A percentile compares a stretch with the other conserved stretches of the same genome.
These are phyloP conservation scores for Tolypocladium tropicale DNA, from an alignment of 2,329 filamentous ascomycete species.

Conservation along the genomic window DNA sequence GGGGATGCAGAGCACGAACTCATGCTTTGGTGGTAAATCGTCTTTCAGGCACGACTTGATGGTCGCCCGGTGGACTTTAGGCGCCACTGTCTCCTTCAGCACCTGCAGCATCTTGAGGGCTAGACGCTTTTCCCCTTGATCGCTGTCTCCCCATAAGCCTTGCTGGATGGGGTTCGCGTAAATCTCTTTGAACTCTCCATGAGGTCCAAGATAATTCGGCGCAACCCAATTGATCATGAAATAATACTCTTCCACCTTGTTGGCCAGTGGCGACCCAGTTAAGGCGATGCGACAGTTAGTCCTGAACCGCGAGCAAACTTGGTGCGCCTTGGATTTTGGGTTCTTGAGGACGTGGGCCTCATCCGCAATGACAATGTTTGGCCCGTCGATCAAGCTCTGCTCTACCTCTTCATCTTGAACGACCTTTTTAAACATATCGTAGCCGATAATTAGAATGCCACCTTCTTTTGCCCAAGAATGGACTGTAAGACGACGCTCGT, in stretches of 20 bases:
- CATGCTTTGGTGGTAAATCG: slow-evolving; percentile 63
- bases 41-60: slow-evolving; percentile 52
- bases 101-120: slow-evolving; percentile 59
- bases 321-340: slow-evolving; percentile 36
- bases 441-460: slow-evolving; percentile 70
- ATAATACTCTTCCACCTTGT: slow-evolving; percentile 76
- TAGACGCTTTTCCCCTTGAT: slow-evolving; percentile 38
- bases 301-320: slow-evolving; percentile 46
- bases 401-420: slow-evolving; percentile 20
- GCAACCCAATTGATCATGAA: slow-evolving; percentile 84
- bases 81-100: slow-evolving; percentile 60
- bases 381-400: slow-evolving; percentile 43
- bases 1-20: slow-evolving; percentile 70
- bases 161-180: slow-evolving; percentile 64
- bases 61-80: slow-evolving; percentile 69
- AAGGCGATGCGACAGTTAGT: slow-evolving; percentile 69
- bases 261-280: slow-evolving; percentile 78
- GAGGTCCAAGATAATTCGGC: slow-evolving; percentile 62
- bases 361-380: slow-evolving; percentile 71
- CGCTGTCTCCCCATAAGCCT: slow-evolving; percentile 61
- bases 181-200: slow-evolving; percentile 56
- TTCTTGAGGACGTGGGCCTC: slow-evolving; percentile 80
- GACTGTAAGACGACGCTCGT: slow-evolving; percentile 35
- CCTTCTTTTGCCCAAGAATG: slow-evolving; percentile 51
- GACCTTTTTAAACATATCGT: slow-evolving; percentile 50